Conservation (phyloP, 2,329 filamentous ascomycete species). For the Aspergillus melleus region DNA sequence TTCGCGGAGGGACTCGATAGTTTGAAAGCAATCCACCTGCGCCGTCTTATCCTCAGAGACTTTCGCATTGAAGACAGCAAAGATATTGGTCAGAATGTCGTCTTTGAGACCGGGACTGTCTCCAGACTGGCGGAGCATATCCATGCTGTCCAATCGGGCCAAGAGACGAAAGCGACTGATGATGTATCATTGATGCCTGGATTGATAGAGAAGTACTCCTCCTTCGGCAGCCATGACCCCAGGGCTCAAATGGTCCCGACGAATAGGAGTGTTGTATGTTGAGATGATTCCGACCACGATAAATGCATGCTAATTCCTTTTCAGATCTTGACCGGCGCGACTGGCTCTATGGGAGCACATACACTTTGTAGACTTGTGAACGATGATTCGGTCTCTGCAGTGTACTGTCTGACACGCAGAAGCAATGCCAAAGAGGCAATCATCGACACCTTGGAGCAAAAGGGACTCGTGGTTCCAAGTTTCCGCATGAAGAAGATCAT, state of each 20-base stretch:
- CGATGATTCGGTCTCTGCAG: conserved; percentile 32
- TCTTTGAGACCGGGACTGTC: conserved; percentile 46
- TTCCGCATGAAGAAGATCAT: conserved; percentile 37
- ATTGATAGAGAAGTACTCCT: conserved; percentile 49
- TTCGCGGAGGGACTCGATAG: conserved; percentile 50
- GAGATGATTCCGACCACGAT: too few species aligned
- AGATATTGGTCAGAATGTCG: conserved; percentile 38
- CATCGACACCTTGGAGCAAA: conserved; percentile 21
- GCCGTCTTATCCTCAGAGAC: conserved; percentile 42
- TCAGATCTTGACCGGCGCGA: conserved; percentile 45
- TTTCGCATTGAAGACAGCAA: conserved; percentile 36
- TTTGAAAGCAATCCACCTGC: conserved; percentile 48
- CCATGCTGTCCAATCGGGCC: conserved; percentile 29
- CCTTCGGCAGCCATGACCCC: conserved; percentile 35
- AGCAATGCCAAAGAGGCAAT: conserved; percentile 23
- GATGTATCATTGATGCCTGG: conserved; percentile 39
- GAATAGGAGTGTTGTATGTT: conserved; percentile 25
- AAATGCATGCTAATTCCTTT: not conserved
- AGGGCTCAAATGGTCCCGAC: conserved; percentile 20
- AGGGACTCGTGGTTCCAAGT: conserved; percentile 21
- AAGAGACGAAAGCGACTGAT: conserved; percentile 12
- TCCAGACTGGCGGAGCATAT: conserved; percentile 37
- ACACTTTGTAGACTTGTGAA: conserved; percentile 39
- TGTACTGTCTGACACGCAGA: conserved; percentile 42
- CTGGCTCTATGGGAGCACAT: conserved; percentile 46